Conservation (phyloP, 2,329 filamentous ascomycete genomes). For the Aureobasidium leucospermi region DNA sequence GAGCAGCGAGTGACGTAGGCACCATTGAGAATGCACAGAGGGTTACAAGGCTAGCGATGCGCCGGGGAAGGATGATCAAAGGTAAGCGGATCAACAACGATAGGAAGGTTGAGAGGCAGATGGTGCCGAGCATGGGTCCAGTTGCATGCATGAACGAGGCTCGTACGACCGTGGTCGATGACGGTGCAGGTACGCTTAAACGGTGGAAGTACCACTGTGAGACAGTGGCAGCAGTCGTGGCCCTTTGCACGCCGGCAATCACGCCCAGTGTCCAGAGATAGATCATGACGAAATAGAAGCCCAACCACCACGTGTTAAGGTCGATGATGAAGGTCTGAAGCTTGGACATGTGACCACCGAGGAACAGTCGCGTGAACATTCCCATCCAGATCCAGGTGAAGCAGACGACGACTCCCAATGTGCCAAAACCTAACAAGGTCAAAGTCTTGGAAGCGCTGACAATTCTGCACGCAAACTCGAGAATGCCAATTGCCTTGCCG, state of each 20-base stretch:
- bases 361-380: constrained; percentile 94
- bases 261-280: constrained; percentile 93
- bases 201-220: constrained; percentile 99
- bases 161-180: constrained; percentile 71
- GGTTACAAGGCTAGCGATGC: constrained; percentile 61
- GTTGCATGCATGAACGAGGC: constrained; percentile 76
- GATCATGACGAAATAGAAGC: constrained; percentile 83
- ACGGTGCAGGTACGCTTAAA: constrained; percentile 67
- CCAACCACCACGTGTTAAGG: constrained; percentile 88
- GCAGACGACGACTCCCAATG: constrained; percentile 64
- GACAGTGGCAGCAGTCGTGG: constrained; percentile 87
- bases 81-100: constrained; percentile 76
- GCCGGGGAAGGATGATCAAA: constrained; percentile 71
- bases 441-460: constrained; percentile 77
- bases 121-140: constrained; percentile 84
- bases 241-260: constrained; percentile 79
- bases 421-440: constrained; percentile 72
- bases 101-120: constrained; percentile 79
- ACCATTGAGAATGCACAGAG: constrained; percentile 72
- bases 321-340: constrained; percentile 68
- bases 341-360: constrained; percentile 73
- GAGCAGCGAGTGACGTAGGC: constrained; percentile 72
- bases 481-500: constrained; percentile 73
- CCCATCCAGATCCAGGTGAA: constrained; percentile 96
- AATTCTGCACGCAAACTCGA: constrained; percentile 88